A percentile compares a stretch with the other conserved stretches of the same genome.
phyloP scores from a whole-genome alignment of 2,329 filamentous ascomycete species.

The Fusarium temperatum region DNA sequence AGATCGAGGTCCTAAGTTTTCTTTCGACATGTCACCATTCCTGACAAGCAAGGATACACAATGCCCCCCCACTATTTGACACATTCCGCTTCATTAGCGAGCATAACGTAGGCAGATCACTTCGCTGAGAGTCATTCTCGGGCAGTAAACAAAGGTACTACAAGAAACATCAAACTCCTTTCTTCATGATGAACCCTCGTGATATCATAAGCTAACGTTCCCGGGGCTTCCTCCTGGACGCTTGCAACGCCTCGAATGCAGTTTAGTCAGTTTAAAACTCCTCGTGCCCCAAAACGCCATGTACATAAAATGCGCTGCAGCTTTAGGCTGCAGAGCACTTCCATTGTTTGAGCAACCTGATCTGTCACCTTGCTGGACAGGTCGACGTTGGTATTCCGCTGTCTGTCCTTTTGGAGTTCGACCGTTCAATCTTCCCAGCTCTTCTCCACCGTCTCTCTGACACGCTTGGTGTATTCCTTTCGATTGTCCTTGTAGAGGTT shows the following conservation, averaged over 20 bases:
- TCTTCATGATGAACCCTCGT: constrained; percentile 36
- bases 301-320: constrained; percentile 24
- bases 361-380: constrained; percentile 27
- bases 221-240: constrained; percentile 28
- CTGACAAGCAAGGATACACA: constrained; percentile 1
- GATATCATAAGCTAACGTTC: constrained; percentile 39
- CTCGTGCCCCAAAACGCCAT: constrained; percentile 47
- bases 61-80: neutral
- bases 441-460: constrained; percentile 97
- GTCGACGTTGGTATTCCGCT: constrained; percentile 36
- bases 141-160: neutral
- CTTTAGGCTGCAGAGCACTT: constrained; percentile 2
- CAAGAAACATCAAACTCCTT: constrained; percentile 39
- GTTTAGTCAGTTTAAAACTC: constrained; percentile 42
- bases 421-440: constrained; percentile 87
- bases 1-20: too few relatives aligned
- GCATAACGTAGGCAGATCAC: neutral
- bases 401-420: constrained; percentile 12
- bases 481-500: constrained; percentile 99
- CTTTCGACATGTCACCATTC: constrained; percentile 8
- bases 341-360: constrained; percentile 17
- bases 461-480: constrained; percentile 94
- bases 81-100: neutral
- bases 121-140: neutral
- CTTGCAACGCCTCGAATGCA: constrained; percentile 46